A percentile compares a stretch with the other conserved stretches of the same genome.
Conservation (phyloP, 225 moss, liverwort and hornwort genomes). For the Polytrichum commune region DNA sequence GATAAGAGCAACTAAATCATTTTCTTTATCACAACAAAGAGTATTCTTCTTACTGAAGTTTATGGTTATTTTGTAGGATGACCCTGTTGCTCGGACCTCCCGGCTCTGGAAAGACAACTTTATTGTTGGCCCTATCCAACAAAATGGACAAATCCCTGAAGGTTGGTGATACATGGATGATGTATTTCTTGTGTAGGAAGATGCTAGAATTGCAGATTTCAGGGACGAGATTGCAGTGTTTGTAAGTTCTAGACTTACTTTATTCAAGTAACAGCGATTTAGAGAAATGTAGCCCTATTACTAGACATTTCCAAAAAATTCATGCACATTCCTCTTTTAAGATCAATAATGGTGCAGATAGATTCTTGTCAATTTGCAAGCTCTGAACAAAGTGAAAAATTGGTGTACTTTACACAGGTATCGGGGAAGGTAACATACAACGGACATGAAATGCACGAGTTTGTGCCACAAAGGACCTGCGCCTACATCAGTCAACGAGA, state of each 20-base stretch:
- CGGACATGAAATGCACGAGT: constrained; percentile 64
- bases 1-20: not conserved
- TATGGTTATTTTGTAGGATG: constrained; percentile 29
- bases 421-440: constrained; percentile 71
- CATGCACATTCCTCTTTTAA: no score
- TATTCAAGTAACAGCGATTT: no score
- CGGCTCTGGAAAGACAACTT: constrained; percentile 65
- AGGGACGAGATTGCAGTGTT: no score
- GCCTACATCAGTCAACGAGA: constrained; percentile 88
- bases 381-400: not conserved
- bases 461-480: constrained; percentile 70
- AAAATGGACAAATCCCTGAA: constrained; percentile 39
- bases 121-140: constrained; percentile 55
- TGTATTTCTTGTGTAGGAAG: no score
- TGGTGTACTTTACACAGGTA: constrained; percentile 16
- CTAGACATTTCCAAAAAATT: no score
- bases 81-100: constrained; percentile 72
- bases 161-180: constrained; percentile 3
- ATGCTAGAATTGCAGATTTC: no score
- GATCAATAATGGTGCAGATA: no score
- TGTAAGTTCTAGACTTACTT: no score
- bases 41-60: not conserved
- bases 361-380: not conserved
- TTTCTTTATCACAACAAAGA: not conserved
- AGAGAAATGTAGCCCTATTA: no score